Base-by-base conservation (phyloP, 306 rosid species). In the Abrus precatorius region DNA sequence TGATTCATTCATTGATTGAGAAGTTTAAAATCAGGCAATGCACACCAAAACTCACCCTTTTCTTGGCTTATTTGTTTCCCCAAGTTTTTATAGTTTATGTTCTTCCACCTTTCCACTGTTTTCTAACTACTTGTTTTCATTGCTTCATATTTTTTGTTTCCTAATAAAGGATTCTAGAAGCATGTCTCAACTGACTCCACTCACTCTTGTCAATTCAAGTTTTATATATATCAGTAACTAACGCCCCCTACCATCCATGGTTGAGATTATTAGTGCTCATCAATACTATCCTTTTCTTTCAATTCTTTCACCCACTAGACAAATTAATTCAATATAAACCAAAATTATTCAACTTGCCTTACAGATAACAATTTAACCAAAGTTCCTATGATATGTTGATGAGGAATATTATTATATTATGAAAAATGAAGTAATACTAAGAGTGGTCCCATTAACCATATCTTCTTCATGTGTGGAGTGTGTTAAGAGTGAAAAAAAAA, bases 201-300 rank as follows among this genome's bases (percentile, higher is more conserved):
- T 84, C 67, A 61, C 84, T 84, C 80, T 77, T 77, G 86, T 86
- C 91, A 85, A 87, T 73, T 88, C 85, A 78, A 43, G 77, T 69
- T 20, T 9, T 56, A 73, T 68, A 38, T 56, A 73, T 68, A 38
- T 7, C 32, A 75, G 69, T 84, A 72, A 86, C 86, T 78, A 84
- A 86, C 82, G 60, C 79, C 88, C 82, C 88, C 84, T 69, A 75
- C 87, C 89, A 55, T 66, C 85, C 85, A 81, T 69, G 49, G 86
- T 74, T 82, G 74, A 59, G 36, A 65, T 79, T 6, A 34, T 40
- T 49, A 49, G 50, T 79, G 50, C 54, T 75, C 74, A 72, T 41
- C 79, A 45, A 63, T 72, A 13, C 1, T 45, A 28, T 48, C 45
- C 29, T 34, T 50, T 80, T 75, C 81, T 53, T 82, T 77, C 55